Conservation (phyloP, 129 eudicot genomes). For the Gnaphalium uliginosum region DNA sequence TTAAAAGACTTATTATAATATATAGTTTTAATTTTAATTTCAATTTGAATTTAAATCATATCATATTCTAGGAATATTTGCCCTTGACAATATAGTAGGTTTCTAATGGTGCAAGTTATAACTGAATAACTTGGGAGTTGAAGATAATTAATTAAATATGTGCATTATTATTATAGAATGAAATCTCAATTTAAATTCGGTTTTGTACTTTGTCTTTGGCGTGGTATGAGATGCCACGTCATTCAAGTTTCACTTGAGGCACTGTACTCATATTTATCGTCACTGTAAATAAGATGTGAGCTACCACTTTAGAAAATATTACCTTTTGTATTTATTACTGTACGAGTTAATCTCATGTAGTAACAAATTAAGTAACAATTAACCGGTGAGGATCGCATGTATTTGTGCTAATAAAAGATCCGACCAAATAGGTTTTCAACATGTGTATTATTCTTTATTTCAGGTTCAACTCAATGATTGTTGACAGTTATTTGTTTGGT, state of each 20-base stretch:
- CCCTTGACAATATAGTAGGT: not conserved
- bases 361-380: not conserved
- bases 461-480: conserved; percentile 3
- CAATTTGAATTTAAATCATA: no score
- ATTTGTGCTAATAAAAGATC: not conserved
- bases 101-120: not conserved
- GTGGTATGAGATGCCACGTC: no score
- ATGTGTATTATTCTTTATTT: not conserved
- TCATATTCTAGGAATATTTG: not conserved
- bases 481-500: not conserved
- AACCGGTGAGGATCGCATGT: not conserved
- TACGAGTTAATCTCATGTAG: no score
- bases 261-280: no score
- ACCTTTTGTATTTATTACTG: no score
- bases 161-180: no score
- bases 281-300: no score
- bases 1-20: not conserved
- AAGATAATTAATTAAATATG: no score
- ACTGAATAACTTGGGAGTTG: not conserved
- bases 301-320: no score
- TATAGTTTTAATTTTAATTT: not conserved
- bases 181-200: no score
- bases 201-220: no score
- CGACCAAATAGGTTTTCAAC: not conserved
- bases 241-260: no score